phyloP scores from a whole-genome alignment of 495 filamentous ascomycete genomes.

The Platismatia glauca region DNA sequence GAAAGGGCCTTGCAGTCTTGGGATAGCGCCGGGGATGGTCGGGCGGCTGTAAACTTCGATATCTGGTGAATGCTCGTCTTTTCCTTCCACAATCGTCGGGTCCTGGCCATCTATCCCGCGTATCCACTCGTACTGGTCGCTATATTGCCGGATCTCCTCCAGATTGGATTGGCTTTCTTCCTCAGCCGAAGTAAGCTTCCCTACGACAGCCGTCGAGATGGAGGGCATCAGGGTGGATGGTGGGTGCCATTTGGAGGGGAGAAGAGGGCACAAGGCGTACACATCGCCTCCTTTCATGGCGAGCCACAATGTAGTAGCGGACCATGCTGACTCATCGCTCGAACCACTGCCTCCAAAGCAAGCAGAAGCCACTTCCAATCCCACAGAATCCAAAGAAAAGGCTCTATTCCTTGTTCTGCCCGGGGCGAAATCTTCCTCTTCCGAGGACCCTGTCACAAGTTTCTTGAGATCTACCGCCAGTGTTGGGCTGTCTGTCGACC shows the following conservation, averaged over 20 bases:
- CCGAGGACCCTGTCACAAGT: constrained; percentile 65
- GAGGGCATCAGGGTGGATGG: constrained; percentile 65
- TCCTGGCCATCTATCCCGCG: constrained; percentile 73
- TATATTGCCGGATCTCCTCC: constrained; percentile 49
- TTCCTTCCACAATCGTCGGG: constrained; percentile 38
- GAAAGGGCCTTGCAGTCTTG: constrained; percentile 80
- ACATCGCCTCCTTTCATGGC: constrained; percentile 83
- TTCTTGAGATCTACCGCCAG: constrained; percentile 75
- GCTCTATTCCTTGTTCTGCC: constrained; percentile 62
- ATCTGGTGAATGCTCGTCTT: constrained; percentile 36
- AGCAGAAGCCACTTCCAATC: constrained; percentile 81
- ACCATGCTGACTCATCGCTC: constrained; percentile 67
- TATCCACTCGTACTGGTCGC: constrained; percentile 75
- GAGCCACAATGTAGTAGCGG: constrained; percentile 84
- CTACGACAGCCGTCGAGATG: constrained; percentile 62
- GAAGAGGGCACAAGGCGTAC: constrained; percentile 80
- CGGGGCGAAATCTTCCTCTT: constrained; percentile 66
- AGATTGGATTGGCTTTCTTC: constrained; percentile 46
- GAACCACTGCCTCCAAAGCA: constrained; percentile 64
- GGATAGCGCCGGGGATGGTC: constrained; percentile 57
- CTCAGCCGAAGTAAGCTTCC: constrained; percentile 52
- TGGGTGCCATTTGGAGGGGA: constrained; percentile 76
- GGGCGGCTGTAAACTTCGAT: constrained; percentile 67
- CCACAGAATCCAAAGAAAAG: constrained; percentile 74
- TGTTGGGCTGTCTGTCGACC: constrained; percentile 74